Base-by-base conservation (phyloP, 331 rosid species). In the Pyracantha coccinea region DNA sequence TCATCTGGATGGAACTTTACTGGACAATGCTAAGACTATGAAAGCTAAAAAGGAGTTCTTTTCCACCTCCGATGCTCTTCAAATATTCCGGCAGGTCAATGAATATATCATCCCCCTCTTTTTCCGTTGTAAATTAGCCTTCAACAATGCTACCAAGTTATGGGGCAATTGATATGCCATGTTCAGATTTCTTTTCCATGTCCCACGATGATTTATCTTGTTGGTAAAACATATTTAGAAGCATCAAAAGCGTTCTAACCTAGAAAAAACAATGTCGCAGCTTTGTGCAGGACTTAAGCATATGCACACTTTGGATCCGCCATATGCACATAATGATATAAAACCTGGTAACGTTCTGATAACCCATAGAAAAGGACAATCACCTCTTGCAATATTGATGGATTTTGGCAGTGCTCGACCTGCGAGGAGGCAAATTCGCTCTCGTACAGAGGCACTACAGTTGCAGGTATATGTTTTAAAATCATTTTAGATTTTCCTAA, bases 401-500 rank as follows among this genome's bases (percentile, higher is more conserved):
- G 97, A 95, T 83, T 95, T 95, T 80, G 97, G 99, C 68, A 95
- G 97, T 83, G 85, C 99, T 83, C 83, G 96, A 63, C 97, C 97
- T 62, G 97, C 92, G 27, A 92, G 97, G 87, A 86, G 64, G 84
- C 88, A 86, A 72, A 89, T 95, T 76, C 79, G 78, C 62, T 78
- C 92, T 79, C 89, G 96, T 66, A 73, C 92, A 61, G 99, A 92
- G 85, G 99, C 99, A 23, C 89, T 95, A 28, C 97, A 87, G 84
- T 84, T 95, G 84, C 99, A 95, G 99, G 99, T 92, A 71, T 60
- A 47, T 75, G 61, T 63, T 20, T 41, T 41, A 0, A 58, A 23
- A 58, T 58, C 62, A 52, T 71, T 32, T 52, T 21, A 8, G 5
- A 3, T 55, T 41, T 27, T 32, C 4, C 9, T 4, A n/a, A 7